These are phyloP conservation scores for Solanum pennellii DNA, from an alignment of 257 asterid genomes.

Conservation along the genomic window DNA sequence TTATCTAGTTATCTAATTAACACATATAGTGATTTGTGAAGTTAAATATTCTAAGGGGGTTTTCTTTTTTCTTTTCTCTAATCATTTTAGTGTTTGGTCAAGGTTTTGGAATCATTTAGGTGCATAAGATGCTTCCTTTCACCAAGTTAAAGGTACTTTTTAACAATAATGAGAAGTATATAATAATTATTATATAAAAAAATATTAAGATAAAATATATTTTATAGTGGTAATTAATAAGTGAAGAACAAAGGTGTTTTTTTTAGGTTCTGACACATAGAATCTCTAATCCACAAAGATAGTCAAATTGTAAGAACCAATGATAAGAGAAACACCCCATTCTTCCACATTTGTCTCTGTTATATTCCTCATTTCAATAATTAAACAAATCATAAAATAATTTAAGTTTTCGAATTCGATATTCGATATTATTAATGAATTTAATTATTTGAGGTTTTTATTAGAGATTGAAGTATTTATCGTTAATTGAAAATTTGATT, in stretches of 20 bases:
- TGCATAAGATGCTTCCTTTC: constrained; percentile 1
- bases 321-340: not conserved
- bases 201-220: not conserved
- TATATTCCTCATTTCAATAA: not conserved
- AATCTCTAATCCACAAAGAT: not conserved
- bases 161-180: not conserved
- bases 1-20: not conserved
- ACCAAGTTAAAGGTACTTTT: not conserved
- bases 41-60: not conserved
- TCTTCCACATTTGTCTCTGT: not conserved
- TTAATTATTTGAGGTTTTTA: no score
- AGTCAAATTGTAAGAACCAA: not conserved
- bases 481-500: not conserved
- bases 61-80: not conserved
- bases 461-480: not conserved
- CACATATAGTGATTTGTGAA: not conserved
- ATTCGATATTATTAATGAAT: no score
- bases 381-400: not conserved
- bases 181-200: not conserved
- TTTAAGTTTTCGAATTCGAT: no score
- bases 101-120: not conserved
- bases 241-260: not conserved
- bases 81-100: not conserved
- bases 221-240: not conserved
- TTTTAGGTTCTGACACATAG: not conserved